phyloP scores from a whole-genome alignment of 139 green algal species.

The Volvox reticuliferus region DNA sequence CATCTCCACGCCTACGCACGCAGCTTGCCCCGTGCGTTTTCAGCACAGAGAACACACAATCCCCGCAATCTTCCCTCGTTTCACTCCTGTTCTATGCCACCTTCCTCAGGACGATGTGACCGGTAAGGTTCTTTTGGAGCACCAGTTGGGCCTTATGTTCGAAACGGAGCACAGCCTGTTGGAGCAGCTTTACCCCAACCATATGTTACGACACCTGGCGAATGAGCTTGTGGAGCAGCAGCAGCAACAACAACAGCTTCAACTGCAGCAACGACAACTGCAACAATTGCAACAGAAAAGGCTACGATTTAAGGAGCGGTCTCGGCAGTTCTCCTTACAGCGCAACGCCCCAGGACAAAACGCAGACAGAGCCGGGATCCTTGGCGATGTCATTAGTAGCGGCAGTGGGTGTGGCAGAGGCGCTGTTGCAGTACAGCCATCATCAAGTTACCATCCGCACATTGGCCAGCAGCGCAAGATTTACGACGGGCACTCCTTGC shows the following conservation, averaged over 20 bases:
- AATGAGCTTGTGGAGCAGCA: neutral
- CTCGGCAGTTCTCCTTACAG: too few species aligned
- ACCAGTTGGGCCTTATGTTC: conserved; percentile 39
- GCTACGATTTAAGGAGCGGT: neutral
- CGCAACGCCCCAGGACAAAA: neutral
- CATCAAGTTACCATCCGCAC: neutral
- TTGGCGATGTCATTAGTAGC: neutral
- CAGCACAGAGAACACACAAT: neutral
- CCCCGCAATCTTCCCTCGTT: neutral
- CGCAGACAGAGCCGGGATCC: neutral
- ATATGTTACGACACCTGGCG: neutral
- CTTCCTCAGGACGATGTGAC: conserved; percentile 47
- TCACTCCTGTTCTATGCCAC: neutral
- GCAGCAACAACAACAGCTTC: neutral
- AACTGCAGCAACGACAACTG: neutral
- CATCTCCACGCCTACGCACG: too few species aligned
- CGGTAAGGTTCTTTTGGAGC: conserved; percentile 10
- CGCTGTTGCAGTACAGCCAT: neutral
- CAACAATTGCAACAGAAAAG: neutral
- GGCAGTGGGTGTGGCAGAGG: neutral
- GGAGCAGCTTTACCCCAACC: conserved; percentile 50
- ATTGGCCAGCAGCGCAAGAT: too few species aligned
- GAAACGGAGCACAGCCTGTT: conserved; percentile 56
- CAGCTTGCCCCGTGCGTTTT: neutral
- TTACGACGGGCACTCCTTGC: neutral